Evolutionary conservation across 2,329 filamentous ascomycete species (phyloP).

Genomic region (Arthroderma sp.): DNA sequence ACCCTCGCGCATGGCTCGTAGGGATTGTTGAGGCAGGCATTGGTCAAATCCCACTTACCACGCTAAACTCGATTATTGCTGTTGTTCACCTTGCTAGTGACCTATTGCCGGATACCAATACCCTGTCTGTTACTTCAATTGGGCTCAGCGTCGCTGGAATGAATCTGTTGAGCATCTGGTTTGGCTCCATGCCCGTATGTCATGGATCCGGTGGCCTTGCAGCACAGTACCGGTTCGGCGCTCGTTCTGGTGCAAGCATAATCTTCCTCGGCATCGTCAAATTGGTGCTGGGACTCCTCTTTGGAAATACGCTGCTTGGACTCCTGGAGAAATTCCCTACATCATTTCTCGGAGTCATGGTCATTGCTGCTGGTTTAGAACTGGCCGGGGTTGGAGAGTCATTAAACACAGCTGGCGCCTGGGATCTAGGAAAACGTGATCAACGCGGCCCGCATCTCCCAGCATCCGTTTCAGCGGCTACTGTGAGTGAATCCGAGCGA

Average conservation of each 20-base stretch:
- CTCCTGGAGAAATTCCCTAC: slow-evolving; percentile 62
- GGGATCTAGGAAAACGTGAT: slow-evolving; percentile 37
- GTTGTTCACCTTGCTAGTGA: slow-evolving; percentile 67
- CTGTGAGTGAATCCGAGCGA: slow-evolving; percentile 52
- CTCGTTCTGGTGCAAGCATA: slow-evolving; percentile 71
- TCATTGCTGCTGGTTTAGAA: slow-evolving; percentile 78
- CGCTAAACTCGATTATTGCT: slow-evolving; percentile 83
- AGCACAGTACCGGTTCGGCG: slow-evolving; percentile 82
- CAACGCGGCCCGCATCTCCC: background rate
- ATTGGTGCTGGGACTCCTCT: slow-evolving; percentile 59
- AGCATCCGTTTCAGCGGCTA: background rate
- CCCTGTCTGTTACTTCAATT: slow-evolving; percentile 61
- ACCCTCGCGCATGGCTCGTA: slow-evolving; percentile 33
- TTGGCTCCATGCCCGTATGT: slow-evolving; percentile 89
- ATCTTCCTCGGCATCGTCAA: slow-evolving; percentile 68
- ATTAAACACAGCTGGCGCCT: slow-evolving; percentile 60
- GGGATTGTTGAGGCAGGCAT: slow-evolving; percentile 56
- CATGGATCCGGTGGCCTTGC: slow-evolving; percentile 86
- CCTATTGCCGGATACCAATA: slow-evolving; percentile 54
- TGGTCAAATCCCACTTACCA: slow-evolving; percentile 80
- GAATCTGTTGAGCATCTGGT: slow-evolving; percentile 79
- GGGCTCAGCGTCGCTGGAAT: slow-evolving; percentile 71
- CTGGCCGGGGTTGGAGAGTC: slow-evolving; percentile 73
- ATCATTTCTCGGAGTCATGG: slow-evolving; percentile 52
- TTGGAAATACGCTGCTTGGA: slow-evolving; percentile 59